Percentiles rank a stretch among this genome's conserved stretches.
Conservation (phyloP, 345 rosid species). For the Hibiscus mutabilis region DNA sequence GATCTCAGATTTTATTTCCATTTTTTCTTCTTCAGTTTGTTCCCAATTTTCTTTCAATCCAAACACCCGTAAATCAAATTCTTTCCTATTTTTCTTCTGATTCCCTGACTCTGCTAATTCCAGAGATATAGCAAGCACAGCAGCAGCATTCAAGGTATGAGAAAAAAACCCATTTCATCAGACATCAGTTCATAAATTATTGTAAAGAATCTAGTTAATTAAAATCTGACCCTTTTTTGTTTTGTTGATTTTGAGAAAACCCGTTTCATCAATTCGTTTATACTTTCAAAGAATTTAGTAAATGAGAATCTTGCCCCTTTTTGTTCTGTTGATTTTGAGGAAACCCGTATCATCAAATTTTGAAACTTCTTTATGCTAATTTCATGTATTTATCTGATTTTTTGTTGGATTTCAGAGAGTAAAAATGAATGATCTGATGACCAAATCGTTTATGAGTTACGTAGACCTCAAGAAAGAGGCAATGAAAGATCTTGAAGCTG, state of each 20-base stretch:
- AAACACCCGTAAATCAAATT: conserved; percentile 1
- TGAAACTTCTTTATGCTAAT: neutral
- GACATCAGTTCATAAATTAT: neutral
- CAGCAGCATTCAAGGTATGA: conserved; percentile 2
- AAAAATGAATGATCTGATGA: conserved; percentile 93
- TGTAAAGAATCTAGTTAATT: neutral
- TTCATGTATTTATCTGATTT: neutral
- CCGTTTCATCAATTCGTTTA: neutral
- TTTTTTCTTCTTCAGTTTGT: neutral
- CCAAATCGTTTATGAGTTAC: conserved; percentile 86
- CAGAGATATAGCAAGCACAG: neutral
- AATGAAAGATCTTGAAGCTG: conserved; percentile 85
- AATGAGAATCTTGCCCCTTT: neutral
- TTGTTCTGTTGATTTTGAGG: neutral
- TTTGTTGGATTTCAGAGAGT: neutral
- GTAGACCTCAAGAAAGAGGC: conserved; percentile 92
- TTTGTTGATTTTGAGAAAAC: neutral
- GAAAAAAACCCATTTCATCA: neutral
- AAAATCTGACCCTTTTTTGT: neutral
- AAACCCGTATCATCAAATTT: neutral
- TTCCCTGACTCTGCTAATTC: neutral
- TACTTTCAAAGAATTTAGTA: neutral
- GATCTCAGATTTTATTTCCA: conserved; percentile 6
- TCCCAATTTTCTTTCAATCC: neutral
- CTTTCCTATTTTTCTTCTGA: neutral